A percentile compares a stretch with the other conserved stretches of the same genome.
These are phyloP conservation scores for Linaria vulgaris DNA, from an alignment of 257 asterid species.

Conservation along the genomic window DNA sequence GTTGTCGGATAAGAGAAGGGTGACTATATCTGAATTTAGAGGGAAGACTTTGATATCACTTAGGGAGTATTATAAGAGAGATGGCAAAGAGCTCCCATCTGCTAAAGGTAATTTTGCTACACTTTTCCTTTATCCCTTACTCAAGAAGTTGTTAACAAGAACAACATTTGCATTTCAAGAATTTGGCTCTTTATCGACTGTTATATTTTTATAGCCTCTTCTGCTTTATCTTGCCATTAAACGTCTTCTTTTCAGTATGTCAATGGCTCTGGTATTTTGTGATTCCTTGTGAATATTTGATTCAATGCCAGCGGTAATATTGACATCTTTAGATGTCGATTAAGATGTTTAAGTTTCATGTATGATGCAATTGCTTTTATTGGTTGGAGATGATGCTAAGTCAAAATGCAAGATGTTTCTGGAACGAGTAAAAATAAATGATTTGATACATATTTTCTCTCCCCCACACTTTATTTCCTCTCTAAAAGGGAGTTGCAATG, in stretches of 20 bases:
- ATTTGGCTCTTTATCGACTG: neutral
- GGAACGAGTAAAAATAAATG: neutral
- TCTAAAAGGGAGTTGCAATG: neutral
- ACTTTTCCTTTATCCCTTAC: neutral
- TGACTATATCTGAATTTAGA: slow-evolving; percentile 81
- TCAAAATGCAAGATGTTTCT: slow-evolving; percentile 2
- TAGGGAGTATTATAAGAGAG: slow-evolving; percentile 81
- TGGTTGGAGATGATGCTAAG: neutral
- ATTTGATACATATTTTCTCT: neutral
- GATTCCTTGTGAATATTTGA: slow-evolving; percentile 3
- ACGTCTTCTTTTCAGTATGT: slow-evolving; percentile 6
- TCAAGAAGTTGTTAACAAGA: slow-evolving; percentile 5
- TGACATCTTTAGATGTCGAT: neutral
- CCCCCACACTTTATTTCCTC: neutral
- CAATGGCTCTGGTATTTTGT: neutral
- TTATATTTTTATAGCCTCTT: neutral
- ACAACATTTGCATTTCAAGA: neutral
- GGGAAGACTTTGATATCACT: slow-evolving; percentile 84
- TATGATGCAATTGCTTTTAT: too few species aligned
- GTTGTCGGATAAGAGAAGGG: slow-evolving; percentile 84
- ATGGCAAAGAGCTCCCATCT: slow-evolving; percentile 88
- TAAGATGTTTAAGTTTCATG: too few species aligned
- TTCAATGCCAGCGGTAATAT: neutral
- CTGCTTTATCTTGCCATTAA: neutral
- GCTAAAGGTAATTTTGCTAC: slow-evolving; percentile 60